These are phyloP conservation scores for Nigrospora oryzae DNA, from an alignment of 2,329 filamentous ascomycete genomes.

Conservation along the genomic window DNA sequence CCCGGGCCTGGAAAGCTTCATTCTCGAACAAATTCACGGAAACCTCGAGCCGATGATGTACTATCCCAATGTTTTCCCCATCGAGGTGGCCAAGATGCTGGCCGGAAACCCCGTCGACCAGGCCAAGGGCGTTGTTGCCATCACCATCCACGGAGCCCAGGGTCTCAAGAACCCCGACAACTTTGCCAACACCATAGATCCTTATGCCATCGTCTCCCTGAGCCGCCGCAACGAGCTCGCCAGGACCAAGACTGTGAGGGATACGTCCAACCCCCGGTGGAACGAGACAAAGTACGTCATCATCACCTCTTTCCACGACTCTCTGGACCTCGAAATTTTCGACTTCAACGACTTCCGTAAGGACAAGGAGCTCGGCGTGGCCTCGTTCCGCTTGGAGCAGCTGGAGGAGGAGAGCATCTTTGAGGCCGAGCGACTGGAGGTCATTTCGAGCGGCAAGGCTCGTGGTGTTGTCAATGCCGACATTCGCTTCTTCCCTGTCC, in stretches of 20 bases:
- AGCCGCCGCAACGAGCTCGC: slow-evolving; percentile 77
- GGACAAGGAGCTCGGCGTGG: slow-evolving; percentile 86
- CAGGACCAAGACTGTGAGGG: slow-evolving; percentile 78
- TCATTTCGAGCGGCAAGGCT: slow-evolving; percentile 75
- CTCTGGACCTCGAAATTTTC: slow-evolving; percentile 74
- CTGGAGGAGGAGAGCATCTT: slow-evolving; percentile 69
- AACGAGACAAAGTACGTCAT: slow-evolving; percentile 96
- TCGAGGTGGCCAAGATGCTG: slow-evolving; percentile 97
- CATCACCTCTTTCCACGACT: slow-evolving; percentile 81
- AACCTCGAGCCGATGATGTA: slow-evolving; percentile 98
- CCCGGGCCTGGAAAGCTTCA: slow-evolving; percentile 86
- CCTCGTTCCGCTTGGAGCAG: slow-evolving; percentile 77
- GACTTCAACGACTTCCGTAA: slow-evolving; percentile 96
- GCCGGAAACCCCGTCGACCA: slow-evolving; percentile 90
- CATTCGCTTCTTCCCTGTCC: slow-evolving; percentile 89
- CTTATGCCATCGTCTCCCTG: slow-evolving; percentile 77
- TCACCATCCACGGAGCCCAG: slow-evolving; percentile 84
- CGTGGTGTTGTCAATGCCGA: slow-evolving; percentile 75
- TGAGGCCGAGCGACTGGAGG: slow-evolving; percentile 78
- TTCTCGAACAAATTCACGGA: slow-evolving; percentile 90
- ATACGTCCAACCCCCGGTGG: slow-evolving; percentile 84
- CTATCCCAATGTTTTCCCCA: slow-evolving; percentile 91
- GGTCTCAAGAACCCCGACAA: slow-evolving; percentile 94
- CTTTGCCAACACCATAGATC: slow-evolving; percentile 85
- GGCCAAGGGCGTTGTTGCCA: slow-evolving; percentile 85